Percentiles rank a stretch among this genome's conserved stretches.
These are phyloP conservation scores for Flaveria sonorensis DNA, from an alignment of 129 eudicot genomes.

Conservation along the genomic window DNA sequence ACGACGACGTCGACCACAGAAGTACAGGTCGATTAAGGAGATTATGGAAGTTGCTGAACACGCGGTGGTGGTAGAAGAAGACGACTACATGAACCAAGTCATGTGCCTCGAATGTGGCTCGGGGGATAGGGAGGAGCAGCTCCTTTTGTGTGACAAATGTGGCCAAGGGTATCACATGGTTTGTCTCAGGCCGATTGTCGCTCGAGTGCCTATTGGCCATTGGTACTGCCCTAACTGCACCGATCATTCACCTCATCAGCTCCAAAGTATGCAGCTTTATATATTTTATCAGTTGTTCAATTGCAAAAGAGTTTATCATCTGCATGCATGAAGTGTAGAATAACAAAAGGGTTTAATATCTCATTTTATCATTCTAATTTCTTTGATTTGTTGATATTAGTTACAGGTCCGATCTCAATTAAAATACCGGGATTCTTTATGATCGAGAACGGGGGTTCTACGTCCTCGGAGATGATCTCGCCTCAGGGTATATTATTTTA, in stretches of 20 bases:
- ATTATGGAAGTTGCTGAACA: not conserved
- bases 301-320: not conserved
- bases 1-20: not conserved
- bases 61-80: not conserved
- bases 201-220: conserved; percentile 47
- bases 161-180: conserved; percentile 52
- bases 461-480: conserved; percentile 32
- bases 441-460: conserved; percentile 47
- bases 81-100: not conserved
- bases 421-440: conserved; percentile 57
- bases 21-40: not conserved
- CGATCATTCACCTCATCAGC: conserved; percentile 19
- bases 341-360: not conserved
- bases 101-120: conserved; percentile 47
- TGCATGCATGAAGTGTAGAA: conserved; percentile 1
- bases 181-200: conserved; percentile 54
- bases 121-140: conserved; percentile 41
- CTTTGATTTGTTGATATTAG: not conserved
- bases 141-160: conserved; percentile 56
- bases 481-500: conserved; percentile 46
- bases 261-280: conserved; percentile 37
- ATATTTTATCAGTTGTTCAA: not conserved
- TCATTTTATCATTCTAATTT: not conserved
- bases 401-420: conserved; percentile 55
- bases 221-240: conserved; percentile 61